Base-by-base conservation (phyloP, 768 basidiomycete genomes). In the Guyanaporus albipodus region DNA sequence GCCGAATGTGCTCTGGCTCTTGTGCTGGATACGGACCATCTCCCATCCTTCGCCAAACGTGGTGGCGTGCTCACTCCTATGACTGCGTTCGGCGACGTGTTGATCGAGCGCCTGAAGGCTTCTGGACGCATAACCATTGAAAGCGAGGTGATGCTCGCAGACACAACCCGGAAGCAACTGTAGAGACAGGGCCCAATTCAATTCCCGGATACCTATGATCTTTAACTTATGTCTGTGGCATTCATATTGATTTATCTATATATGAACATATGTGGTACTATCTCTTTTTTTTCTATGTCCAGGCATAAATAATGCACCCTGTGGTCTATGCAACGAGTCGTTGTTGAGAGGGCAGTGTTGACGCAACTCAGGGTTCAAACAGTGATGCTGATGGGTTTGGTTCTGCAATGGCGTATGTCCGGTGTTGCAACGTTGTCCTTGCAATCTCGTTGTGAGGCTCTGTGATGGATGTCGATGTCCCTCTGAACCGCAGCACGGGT, bases 61-160 rank as follows among this genome's bases (percentile, higher is more conserved):
- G 93, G 92, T 11, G 93, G 94, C 1, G 67, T 93, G 3, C 70
- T 96, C 39, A 97, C 94, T 2, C 85, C 93, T 0, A 79, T 85
- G 66, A 81, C 79, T 4, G 93, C 88, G 2, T 75, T 95, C 46
- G 93, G 92, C 14, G 80, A 87, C 49, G 78, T 80, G 7, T 64
- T 94, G 29, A 69, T 92, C 28, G 75, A 78, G 53, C 73, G 93
- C 17, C 62, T 96, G 51, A 74, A 77, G 49, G 70, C 67, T 18
- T 79, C 74, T 8, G 82, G 79, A 0, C 62, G 67, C 41, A 77
- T 91, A 42, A 66, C 75, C 44, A 78, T 87, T 53, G 74, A 76
- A 27, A 82, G 75, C 53, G 69, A 70, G 33, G 62, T 85, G 21
- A n/a, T 66, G 14, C 39, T 43, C 18, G 32, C 42, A 4, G 50